These are phyloP conservation scores for Ajuga chamaepitys DNA, from an alignment of 257 asterid genomes.

Conservation along the genomic window DNA sequence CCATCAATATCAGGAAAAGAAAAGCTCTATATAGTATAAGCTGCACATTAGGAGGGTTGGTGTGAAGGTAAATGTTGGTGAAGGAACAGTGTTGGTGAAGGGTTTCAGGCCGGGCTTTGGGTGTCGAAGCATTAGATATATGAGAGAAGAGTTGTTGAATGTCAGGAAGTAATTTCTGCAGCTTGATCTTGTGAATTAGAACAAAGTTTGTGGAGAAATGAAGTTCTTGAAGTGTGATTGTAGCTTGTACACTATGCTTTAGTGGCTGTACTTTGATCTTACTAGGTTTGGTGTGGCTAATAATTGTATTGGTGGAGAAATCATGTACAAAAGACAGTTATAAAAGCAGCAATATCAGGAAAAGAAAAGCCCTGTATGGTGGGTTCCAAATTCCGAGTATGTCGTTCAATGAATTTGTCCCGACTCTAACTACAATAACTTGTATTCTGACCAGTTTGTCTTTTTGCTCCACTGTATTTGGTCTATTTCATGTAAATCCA, in stretches of 20 bases:
- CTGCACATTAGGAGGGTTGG: not conserved
- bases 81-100: not conserved
- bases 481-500: not conserved
- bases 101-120: not conserved
- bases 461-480: not conserved
- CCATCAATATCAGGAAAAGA: not conserved
- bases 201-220: not conserved
- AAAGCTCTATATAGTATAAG: not conserved
- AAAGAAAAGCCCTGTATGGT: not conserved
- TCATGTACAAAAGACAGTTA: not conserved
- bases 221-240: not conserved
- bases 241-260: not conserved
- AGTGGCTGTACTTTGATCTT: constrained; percentile 4
- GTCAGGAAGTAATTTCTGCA: not conserved
- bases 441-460: not conserved
- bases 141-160: not conserved
- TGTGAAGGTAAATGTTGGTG: not conserved
- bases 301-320: not conserved
- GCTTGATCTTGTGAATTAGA: not conserved
- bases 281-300: not conserved
- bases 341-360: not conserved
- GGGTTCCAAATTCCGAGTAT: not conserved
- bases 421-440: not conserved
- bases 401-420: not conserved
- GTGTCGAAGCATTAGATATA: not conserved